Evolutionary conservation across 371 early-diverging fungal genomes (phyloP), one percentile per base, ranked within the genome.

Genomic region (Rozella allomycis): DNA sequence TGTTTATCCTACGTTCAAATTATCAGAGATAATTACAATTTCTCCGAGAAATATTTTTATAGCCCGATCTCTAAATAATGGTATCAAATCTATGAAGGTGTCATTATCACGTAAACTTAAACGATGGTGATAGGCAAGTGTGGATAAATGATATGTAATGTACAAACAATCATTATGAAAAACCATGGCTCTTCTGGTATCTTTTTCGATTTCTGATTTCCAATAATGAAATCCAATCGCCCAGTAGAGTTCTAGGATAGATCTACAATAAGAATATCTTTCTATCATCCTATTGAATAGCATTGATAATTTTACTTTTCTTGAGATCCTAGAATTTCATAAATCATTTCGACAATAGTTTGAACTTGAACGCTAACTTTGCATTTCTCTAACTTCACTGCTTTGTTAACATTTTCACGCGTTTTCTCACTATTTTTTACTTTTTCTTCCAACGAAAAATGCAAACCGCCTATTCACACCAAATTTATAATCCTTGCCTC

Each of bases 91-190:
- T 25, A 57, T 35, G 34, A 61, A 56, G 5, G 60, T 31, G 30
- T 54, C 39, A 27, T 46, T 28, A 17, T 30, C 33, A 18, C 35
- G 26, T 30, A 46, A 38, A 10, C 28, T 34, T 1, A 10, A 19
- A 1, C 55, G 45, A 18, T 33, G 30, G 17, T 42, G 43, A 28
- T 48, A 54, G 17, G 49, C 64, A 1, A 67, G 45, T 0, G 54
- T 49, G 1, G 55, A 25, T 21, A 67, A 40, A 31, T 66, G 60
- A 35, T 56, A 52, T 20, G 35, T 36, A 20, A 66, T 45, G 35
- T 52, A 67, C 23, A 49, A 45, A 45, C 61, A 60, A 39, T 67
- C 67, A 38, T 60, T 62, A 43, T 49, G 48, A 29, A 63, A 37
- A 22, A 67, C 39, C 42, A 55, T 50, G n/a, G 60, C 45, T 1